Conservation (phyloP, 2,329 filamentous ascomycete genomes). For the Botryotinia narcissicola region DNA sequence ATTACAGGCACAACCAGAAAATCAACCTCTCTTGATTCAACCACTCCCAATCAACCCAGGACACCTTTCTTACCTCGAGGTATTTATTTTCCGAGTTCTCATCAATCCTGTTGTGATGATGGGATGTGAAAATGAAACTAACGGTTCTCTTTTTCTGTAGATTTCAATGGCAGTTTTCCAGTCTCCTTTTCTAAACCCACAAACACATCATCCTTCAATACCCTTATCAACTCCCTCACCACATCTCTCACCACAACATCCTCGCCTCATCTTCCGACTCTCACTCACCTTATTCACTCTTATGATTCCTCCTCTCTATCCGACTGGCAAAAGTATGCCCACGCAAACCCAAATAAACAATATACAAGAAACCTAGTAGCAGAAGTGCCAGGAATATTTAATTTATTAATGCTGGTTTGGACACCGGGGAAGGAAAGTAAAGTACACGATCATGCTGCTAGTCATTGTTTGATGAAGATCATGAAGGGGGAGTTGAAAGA, state of each 20-base stretch:
- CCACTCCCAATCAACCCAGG: neutral
- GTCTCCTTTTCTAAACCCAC: neutral
- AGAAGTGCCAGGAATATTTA: slow-evolving; percentile 71
- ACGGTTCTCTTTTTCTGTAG: slow-evolving; percentile 3
- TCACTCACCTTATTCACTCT: slow-evolving; percentile 26
- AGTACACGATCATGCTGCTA: slow-evolving; percentile 85
- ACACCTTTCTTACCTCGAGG: slow-evolving; percentile 16
- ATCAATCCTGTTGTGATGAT: neutral
- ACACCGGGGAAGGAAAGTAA: slow-evolving; percentile 77
- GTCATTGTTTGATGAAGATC: slow-evolving; percentile 92
- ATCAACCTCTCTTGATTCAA: slow-evolving; percentile 13
- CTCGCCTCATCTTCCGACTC: slow-evolving; percentile 24
- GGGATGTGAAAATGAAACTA: neutral
- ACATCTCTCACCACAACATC: slow-evolving; percentile 23
- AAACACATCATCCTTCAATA: slow-evolving; percentile 23
- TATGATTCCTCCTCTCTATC: slow-evolving; percentile 28
- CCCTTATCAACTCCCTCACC: slow-evolving; percentile 27
- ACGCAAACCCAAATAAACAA: slow-evolving; percentile 62
- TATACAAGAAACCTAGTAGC: slow-evolving; percentile 91
- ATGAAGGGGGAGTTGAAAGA: slow-evolving; percentile 75
- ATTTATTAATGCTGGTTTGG: slow-evolving; percentile 79
- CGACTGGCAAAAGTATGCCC: slow-evolving; percentile 72
- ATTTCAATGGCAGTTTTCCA: neutral
- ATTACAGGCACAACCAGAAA: slow-evolving; percentile 21
- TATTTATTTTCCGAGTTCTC: neutral